Conservation (phyloP, 2,329 filamentous ascomycete species). For the Colletotrichum gloeosporioides region DNA sequence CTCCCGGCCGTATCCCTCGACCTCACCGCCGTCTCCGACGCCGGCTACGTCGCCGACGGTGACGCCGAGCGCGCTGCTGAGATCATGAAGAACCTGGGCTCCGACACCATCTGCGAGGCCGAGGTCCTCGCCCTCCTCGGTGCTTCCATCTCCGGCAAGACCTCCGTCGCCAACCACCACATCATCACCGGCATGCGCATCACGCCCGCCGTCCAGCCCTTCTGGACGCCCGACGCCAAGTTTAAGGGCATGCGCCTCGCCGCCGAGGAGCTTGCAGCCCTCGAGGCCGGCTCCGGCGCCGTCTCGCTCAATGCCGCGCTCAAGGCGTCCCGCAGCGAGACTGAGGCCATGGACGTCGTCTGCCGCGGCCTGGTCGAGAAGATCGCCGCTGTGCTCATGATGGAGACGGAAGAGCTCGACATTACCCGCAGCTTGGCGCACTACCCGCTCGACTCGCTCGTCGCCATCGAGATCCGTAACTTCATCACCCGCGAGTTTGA, state of each 20-base stretch:
- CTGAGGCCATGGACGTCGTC: constrained; percentile 51
- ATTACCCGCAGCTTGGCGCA: constrained; percentile 41
- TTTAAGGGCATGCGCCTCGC: constrained; percentile 54
- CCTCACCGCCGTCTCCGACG: constrained; percentile 56
- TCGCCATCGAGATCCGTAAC: constrained; percentile 56
- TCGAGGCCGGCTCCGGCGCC: constrained; percentile 31
- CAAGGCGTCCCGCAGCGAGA: constrained; percentile 44
- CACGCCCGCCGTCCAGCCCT: constrained; percentile 49
- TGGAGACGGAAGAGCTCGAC: constrained; percentile 55
- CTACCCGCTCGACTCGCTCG: constrained; percentile 53
- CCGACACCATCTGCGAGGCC: constrained; percentile 54
- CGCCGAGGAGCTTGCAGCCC: constrained; percentile 41
- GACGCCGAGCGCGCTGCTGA: constrained; percentile 44
- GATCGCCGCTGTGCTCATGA: constrained; percentile 53
- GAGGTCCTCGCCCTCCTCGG: constrained; percentile 61
- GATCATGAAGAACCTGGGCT: constrained; percentile 54
- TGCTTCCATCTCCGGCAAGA: constrained; percentile 52
- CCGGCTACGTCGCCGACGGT: constrained; percentile 56
- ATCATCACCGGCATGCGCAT: constrained; percentile 61
- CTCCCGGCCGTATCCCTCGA: constrained; percentile 54
- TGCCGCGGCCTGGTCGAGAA: constrained; percentile 52
- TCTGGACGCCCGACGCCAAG: constrained; percentile 60
- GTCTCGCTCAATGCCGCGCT: constrained; percentile 49
- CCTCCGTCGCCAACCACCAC: constrained; percentile 50
- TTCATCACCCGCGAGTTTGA: constrained; percentile 56